These are phyloP conservation scores for Stropharia rugosoannulata DNA, from an alignment of 768 basidiomycete species.

Conservation along the genomic window DNA sequence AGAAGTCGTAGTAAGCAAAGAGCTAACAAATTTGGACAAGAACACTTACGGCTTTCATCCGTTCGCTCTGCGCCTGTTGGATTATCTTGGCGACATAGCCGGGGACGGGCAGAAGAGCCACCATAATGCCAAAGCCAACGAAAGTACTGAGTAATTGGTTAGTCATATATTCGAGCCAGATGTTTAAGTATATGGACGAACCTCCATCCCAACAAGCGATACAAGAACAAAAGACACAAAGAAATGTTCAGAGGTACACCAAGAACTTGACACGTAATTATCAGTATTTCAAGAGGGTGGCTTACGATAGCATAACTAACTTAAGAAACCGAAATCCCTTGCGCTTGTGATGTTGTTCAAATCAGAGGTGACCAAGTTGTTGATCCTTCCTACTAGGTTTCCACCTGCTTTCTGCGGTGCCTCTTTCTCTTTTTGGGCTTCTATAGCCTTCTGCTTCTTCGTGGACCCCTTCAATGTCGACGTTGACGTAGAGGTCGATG, in stretches of 20 bases:
- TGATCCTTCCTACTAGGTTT: constrained; percentile 73
- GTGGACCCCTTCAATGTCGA: neutral
- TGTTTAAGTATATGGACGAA: constrained; percentile 13
- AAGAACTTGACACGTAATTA: constrained; percentile 32
- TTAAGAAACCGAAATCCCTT: constrained; percentile 16
- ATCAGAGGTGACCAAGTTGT: constrained; percentile 41
- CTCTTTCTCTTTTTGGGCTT: neutral
- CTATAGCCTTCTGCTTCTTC: neutral
- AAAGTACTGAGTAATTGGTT: constrained; percentile 46
- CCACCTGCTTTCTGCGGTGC: constrained; percentile 37
- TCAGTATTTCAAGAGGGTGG: neutral
- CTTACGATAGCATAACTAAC: constrained; percentile 8
- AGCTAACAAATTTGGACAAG: neutral
- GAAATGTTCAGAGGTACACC: constrained; percentile 41
- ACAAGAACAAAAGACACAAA: constrained; percentile 42
- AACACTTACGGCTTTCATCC: neutral
- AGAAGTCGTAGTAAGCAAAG: neutral
- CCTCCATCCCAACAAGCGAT: constrained; percentile 47
- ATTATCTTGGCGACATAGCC: constrained; percentile 49
- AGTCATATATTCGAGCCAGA: constrained; percentile 20
- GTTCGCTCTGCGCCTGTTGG: constrained; percentile 39
- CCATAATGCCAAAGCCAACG: constrained; percentile 51
- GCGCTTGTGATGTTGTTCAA: constrained; percentile 31
- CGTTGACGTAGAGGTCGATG: constrained; percentile 29
- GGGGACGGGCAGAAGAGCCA: constrained; percentile 55